Percentiles rank a stretch among this genome's conserved stretches.
Evolutionary conservation across 495 filamentous ascomycete genomes (phyloP).

Genomic region (Xylaria cubensis): DNA sequence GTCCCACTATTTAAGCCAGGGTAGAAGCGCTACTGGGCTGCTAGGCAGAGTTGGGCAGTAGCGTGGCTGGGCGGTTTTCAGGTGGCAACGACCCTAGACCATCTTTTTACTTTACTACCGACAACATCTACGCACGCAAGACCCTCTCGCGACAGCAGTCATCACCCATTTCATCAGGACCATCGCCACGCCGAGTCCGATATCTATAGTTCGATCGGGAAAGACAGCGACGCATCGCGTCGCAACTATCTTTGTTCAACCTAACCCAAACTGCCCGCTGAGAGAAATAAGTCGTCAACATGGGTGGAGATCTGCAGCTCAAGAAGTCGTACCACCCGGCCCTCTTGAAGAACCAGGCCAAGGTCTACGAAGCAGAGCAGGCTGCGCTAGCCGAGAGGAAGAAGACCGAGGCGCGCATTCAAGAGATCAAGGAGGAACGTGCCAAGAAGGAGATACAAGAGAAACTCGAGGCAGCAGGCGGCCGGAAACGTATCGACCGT

Average conservation of each 20-base stretch:
- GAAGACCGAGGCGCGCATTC: constrained; percentile 71
- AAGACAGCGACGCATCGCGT: background rate
- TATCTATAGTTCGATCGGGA: no score
- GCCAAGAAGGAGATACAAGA: constrained; percentile 89
- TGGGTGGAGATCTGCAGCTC: constrained; percentile 90
- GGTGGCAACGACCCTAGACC: constrained; percentile 5
- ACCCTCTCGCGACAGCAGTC: background rate
- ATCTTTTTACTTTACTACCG: no score
- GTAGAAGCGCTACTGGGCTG: background rate
- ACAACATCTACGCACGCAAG: background rate
- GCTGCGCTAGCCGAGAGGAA: constrained; percentile 96
- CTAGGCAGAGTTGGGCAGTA: background rate
- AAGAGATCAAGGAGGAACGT: constrained; percentile 94
- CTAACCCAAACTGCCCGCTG: constrained; percentile 27
- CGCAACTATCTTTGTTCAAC: background rate
- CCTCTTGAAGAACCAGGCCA: constrained; percentile 80
- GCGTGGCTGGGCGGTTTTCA: constrained; percentile 15
- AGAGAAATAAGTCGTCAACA: constrained; percentile 54
- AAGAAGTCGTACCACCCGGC: constrained; percentile 98
- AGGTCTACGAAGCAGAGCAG: constrained; percentile 87
- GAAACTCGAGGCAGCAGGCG: constrained; percentile 88
- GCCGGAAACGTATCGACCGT: constrained; percentile 71
- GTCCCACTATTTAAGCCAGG: background rate
- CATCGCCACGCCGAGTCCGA: no score
- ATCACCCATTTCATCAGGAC: background rate